A percentile compares a stretch with the other conserved stretches of the same genome.
These are phyloP conservation scores for Epipyxis sp. DNA, from an alignment of 108 stramenopile species.

Conservation along the genomic window DNA sequence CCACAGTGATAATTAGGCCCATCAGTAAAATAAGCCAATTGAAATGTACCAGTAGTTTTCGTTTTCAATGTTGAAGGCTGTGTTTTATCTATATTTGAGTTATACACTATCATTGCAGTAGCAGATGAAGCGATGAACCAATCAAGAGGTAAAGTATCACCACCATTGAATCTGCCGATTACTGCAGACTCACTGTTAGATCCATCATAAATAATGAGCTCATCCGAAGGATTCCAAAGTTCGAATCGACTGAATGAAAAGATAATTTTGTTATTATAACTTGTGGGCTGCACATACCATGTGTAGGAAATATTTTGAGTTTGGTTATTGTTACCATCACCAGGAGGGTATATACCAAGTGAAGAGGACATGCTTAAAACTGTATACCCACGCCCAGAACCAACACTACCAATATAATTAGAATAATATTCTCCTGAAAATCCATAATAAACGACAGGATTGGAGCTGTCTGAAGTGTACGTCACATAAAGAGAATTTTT, in stretches of 20 bases:
- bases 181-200: background rate
- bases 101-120: too few relatives aligned
- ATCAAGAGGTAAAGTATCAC: too few relatives aligned
- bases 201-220: background rate
- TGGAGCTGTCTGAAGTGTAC: background rate
- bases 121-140: too few relatives aligned
- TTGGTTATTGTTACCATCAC: background rate
- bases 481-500: background rate
- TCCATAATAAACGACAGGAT: background rate
- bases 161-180: background rate
- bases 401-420: background rate
- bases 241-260: conserved; percentile 10
- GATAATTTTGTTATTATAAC: background rate
- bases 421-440: conserved; percentile 5
- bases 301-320: background rate
- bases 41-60: background rate
- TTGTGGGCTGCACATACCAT: background rate
- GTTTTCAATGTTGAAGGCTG: too few relatives aligned
- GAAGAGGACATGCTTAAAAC: background rate
- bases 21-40: conserved; percentile 14
- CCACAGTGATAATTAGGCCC: conserved; percentile 27
- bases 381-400: background rate
- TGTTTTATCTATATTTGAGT: too few relatives aligned
- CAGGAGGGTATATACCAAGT: conserved; percentile 10
- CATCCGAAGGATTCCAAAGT: background rate